Evolutionary conservation across 352 stramenopile genomes (phyloP).

Genomic region (Globisporangium ultimum): DNA sequence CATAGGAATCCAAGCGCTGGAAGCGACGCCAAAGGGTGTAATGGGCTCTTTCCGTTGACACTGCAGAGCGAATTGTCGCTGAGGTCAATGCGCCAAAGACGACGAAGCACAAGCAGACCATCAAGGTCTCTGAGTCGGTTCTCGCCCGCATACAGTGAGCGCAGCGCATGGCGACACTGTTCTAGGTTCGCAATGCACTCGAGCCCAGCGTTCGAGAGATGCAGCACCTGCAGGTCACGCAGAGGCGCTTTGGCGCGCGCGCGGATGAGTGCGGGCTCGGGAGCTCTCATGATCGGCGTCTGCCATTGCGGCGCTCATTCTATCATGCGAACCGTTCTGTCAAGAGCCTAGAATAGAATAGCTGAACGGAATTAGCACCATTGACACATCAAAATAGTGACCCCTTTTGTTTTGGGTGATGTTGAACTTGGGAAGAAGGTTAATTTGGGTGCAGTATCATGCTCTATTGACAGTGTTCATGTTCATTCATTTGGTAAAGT

Average conservation of each 20-base stretch:
- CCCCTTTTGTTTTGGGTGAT: not conserved
- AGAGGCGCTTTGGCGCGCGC: conserved; percentile 50
- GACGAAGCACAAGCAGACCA: conserved; percentile 28
- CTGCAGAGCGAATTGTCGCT: conserved; percentile 41
- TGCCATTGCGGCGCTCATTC: conserved; percentile 1
- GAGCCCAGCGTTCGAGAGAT: conserved; percentile 49
- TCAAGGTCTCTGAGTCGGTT: conserved; percentile 50
- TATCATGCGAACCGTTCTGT: not conserved
- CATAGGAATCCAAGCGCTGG: conserved; percentile 49
- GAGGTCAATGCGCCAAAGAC: conserved; percentile 56
- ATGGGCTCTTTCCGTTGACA: conserved; percentile 8
- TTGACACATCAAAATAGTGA: conserved; percentile 4
- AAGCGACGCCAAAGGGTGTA: conserved; percentile 37
- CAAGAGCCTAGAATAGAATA: not conserved
- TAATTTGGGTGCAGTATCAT: not conserved
- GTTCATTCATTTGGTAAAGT: conserved; percentile 25
- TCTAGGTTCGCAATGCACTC: conserved; percentile 52
- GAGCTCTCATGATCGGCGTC: conserved; percentile 30
- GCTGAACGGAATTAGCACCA: not conserved
- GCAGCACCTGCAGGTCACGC: conserved; percentile 36
- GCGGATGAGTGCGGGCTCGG: conserved; percentile 42
- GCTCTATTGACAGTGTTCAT: not conserved
- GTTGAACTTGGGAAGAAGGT: not conserved
- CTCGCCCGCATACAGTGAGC: conserved; percentile 47
- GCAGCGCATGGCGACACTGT: conserved; percentile 26